Base-by-base conservation (phyloP, 257 asterid species). In the Nyctanthes arbortristis region DNA sequence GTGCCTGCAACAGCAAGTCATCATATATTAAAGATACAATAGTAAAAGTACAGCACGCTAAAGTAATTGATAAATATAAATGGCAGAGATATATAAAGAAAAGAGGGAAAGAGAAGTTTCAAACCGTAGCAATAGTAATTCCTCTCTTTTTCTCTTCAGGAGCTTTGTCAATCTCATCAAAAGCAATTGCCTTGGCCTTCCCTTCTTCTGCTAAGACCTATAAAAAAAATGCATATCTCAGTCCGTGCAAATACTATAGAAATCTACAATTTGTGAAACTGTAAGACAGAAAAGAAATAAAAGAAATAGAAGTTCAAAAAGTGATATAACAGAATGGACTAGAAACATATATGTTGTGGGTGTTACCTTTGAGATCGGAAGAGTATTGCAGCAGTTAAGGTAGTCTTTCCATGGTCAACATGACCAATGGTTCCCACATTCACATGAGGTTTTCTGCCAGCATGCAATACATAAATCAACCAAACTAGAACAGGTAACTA, bases 281-380 rank as follows among this genome's bases (percentile, higher is more conserved):
- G 58, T 16, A 37, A 24, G 35, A 5, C 35, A 16, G 31, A 47
- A 24, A 27, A 1, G 0, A 1, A 29, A 13, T 28, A 54, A 59
- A 56, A n/a, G n/a, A n/a, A n/a, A n/a, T n/a, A n/a, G n/a, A n/a
- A 57, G 6, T 35, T 5, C 14, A 45, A 55, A 36, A 67, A 52
- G 16, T 52, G 29, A 14, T 25, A 31, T 7, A 45, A 45, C 22
- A 4, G n/a, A 45, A 45, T 45, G 55, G n/a, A 20, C 49, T 11
- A 31, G 29, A 56, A 16, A 43, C 25, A 70, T 13, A 33, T 25
- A 40, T 27, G 10, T 63, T 43, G 6, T 13, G 18, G 36, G 10
- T 39, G 65, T 35, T 34, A 93, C 98, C 96, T 76, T 89, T 35
- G 98, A 90, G 70, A 93, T n/a, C n/a, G n/a, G n/a, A 37, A 11